Conservation (phyloP, 2,329 filamentous ascomycete genomes). For the Trichoderma guizhouense region DNA sequence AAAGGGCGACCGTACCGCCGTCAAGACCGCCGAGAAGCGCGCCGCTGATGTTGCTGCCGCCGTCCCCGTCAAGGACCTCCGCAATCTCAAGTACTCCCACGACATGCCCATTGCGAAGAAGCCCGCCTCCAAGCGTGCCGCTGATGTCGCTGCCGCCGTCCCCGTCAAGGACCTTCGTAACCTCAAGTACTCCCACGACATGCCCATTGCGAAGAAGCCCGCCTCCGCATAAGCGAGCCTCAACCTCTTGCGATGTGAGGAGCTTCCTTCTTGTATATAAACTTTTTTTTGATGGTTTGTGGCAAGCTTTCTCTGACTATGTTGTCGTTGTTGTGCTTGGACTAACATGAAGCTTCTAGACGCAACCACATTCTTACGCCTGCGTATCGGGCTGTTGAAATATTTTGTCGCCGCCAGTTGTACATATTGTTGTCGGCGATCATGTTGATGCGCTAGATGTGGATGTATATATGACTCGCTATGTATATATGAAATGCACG, state of each 20-base stretch:
- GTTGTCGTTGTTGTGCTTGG: not conserved
- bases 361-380: not conserved
- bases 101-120: not conserved
- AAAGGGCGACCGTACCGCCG: not conserved
- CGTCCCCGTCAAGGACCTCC: conserved; percentile 8
- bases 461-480: conserved; percentile 17
- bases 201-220: not conserved
- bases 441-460: conserved; percentile 5
- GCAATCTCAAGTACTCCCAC: conserved; percentile 11
- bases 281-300: conserved; percentile 14
- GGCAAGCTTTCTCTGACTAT: not conserved
- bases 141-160: not conserved
- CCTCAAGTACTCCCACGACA: conserved; percentile 9
- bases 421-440: conserved; percentile 12
- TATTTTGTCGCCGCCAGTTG: not conserved
- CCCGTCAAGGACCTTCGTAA: conserved; percentile 11
- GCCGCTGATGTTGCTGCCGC: not conserved
- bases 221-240: conserved; percentile 1
- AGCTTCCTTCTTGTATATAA: conserved; percentile 17
- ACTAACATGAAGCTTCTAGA: not conserved
- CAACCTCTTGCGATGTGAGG: not conserved
- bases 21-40: not conserved
- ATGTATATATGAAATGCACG: conserved; percentile 17
- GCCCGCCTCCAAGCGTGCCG: not conserved
- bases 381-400: not conserved